Percentiles rank a stretch among this genome's conserved stretches.
These are phyloP conservation scores for Strigomonas oncopelti DNA, from an alignment of 208 protist genomes.

Conservation along the genomic window DNA sequence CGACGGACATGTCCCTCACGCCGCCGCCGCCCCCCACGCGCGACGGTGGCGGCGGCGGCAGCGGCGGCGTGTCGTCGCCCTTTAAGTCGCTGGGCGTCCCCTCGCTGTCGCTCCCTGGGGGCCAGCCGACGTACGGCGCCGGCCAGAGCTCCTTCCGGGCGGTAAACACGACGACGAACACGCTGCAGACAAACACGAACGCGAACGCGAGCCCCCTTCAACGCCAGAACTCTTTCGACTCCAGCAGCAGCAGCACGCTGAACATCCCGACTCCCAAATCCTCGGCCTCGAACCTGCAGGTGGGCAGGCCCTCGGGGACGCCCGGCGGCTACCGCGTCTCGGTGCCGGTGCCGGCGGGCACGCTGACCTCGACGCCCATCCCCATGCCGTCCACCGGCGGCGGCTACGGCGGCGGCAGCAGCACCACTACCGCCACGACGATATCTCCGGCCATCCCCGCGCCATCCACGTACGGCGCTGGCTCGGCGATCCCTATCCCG, in stretches of 20 bases:
- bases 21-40: background rate
- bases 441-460: background rate
- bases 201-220: background rate
- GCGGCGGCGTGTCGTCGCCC: no score
- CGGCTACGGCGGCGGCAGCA: background rate
- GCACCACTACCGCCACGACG: background rate
- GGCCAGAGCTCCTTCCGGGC: background rate
- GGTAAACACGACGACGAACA: background rate
- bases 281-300: conserved; percentile 12
- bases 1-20: background rate
- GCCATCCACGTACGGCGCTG: background rate
- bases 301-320: conserved; percentile 4
- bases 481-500: background rate
- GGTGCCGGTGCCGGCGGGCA: conserved; percentile 8
- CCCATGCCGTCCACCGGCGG: background rate
- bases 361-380: background rate
- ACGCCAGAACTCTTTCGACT: conserved; percentile 16
- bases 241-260: conserved; percentile 19
- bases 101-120: background rate
- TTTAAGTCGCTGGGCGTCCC: background rate
- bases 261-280: conserved; percentile 37
- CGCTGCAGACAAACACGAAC: background rate
- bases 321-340: background rate
- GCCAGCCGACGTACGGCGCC: background rate
- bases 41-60: background rate